These are phyloP conservation scores for Podosphaera fusca DNA, from an alignment of 2,329 filamentous ascomycete genomes.

Conservation along the genomic window DNA sequence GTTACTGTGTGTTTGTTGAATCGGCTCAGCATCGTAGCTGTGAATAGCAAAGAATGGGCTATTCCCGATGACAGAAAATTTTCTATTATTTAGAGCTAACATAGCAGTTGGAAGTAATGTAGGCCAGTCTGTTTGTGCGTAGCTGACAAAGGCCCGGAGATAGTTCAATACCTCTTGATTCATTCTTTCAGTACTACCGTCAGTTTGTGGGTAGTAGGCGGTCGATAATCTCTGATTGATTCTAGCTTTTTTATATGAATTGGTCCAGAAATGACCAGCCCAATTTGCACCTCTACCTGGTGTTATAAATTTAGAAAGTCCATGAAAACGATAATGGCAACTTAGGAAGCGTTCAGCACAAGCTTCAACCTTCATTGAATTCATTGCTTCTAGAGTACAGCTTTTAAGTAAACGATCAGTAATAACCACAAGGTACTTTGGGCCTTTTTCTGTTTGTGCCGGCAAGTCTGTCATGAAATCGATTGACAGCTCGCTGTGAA, in stretches of 20 bases:
- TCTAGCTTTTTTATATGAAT: neutral
- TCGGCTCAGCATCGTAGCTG: neutral
- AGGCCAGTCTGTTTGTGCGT: constrained; percentile 2
- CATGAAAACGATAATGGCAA: constrained; percentile 1
- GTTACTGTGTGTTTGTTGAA: neutral
- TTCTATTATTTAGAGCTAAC: neutral
- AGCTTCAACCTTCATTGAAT: neutral
- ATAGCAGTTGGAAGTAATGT: neutral
- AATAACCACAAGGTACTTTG: constrained; percentile 1
- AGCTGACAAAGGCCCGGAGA: constrained; percentile 2
- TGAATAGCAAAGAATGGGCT: constrained; percentile 1
- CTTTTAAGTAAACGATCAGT: constrained; percentile 1
- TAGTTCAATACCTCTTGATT: constrained; percentile 4
- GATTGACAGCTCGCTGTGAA: neutral
- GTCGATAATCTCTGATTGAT: neutral
- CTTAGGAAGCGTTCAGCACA: neutral
- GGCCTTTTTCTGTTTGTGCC: neutral
- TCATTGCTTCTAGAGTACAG: constrained; percentile 1
- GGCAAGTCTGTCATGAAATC: constrained; percentile 1
- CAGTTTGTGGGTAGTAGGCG: neutral
- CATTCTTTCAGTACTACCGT: neutral
- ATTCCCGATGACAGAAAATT: neutral
- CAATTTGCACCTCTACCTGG: neutral
- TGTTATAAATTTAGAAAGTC: neutral
- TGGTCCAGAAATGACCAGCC: neutral